Conservation (phyloP, 257 asterid species). For the Nicotiana paniculata region DNA sequence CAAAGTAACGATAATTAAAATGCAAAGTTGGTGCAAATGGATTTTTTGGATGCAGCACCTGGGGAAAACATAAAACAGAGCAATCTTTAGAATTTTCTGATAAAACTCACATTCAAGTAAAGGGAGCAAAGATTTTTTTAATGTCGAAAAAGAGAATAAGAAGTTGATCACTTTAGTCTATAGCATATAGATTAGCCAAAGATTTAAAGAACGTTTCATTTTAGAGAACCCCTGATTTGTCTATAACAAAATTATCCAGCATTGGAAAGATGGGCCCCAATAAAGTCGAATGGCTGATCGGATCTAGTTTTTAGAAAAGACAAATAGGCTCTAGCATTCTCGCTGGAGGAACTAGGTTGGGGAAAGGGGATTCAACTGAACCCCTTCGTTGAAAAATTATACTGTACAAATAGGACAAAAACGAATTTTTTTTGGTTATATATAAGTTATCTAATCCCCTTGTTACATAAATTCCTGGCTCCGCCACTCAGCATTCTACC, state of each 20-base stretch:
- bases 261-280: not conserved
- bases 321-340: not conserved
- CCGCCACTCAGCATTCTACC: no score
- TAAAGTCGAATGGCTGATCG: not conserved
- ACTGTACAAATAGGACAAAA: no score
- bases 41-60: constrained; percentile 95
- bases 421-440: no score
- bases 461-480: no score
- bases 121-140: not conserved
- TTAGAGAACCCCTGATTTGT: not conserved
- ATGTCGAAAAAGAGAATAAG: not conserved
- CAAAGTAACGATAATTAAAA: constrained; percentile 90
- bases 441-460: no score
- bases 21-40: constrained; percentile 98
- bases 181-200: not conserved
- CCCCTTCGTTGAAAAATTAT: no score
- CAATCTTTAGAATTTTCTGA: not conserved
- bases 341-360: no score
- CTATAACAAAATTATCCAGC: not conserved
- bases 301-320: not conserved
- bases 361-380: no score
- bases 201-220: not conserved
- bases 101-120: not conserved
- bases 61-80: constrained; percentile 5
- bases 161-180: not conserved